These are phyloP conservation scores for Pseudozyma tsukubaensis DNA, from an alignment of 1,284 basidiomycete species.

Conservation along the genomic window DNA sequence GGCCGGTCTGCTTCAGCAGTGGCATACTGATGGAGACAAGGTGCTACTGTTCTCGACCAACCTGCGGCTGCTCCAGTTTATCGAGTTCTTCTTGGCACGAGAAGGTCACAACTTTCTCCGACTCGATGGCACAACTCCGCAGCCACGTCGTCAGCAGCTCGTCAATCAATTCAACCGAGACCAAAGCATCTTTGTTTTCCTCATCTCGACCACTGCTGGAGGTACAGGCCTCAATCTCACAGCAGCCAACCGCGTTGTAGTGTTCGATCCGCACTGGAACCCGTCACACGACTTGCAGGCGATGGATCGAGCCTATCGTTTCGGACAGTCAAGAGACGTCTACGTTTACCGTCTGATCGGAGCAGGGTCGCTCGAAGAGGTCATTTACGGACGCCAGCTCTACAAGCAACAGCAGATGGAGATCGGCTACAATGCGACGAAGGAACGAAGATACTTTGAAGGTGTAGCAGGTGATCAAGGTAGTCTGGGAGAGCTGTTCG, in stretches of 20 bases:
- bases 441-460: slow-evolving; percentile 76
- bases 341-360: slow-evolving; percentile 57
- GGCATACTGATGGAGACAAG: slow-evolving; percentile 72
- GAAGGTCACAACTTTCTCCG: slow-evolving; percentile 77
- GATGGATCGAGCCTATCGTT: slow-evolving; percentile 79
- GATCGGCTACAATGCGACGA: slow-evolving; percentile 75
- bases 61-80: slow-evolving; percentile 81
- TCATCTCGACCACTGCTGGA: slow-evolving; percentile 82
- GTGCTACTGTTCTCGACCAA: slow-evolving; percentile 79
- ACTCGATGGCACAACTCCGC: slow-evolving; percentile 76
- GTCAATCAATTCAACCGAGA: slow-evolving; percentile 85
- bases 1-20: slow-evolving; percentile 74
- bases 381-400: slow-evolving; percentile 82
- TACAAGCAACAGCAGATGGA: slow-evolving; percentile 91
- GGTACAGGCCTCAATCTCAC: slow-evolving; percentile 88
- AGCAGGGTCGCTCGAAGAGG: slow-evolving; percentile 62
- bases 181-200: slow-evolving; percentile 78
- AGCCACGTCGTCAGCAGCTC: slow-evolving; percentile 71
- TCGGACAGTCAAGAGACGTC: slow-evolving; percentile 63
- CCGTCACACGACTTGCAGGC: slow-evolving; percentile 90
- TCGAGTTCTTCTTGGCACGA: slow-evolving; percentile 77
- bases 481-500: slow-evolving; percentile 83
- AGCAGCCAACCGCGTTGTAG: slow-evolving; percentile 86
- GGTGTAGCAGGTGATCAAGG: slow-evolving; percentile 81
- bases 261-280: slow-evolving; percentile 83